Evolutionary conservation across 495 filamentous ascomycete genomes (phyloP).

Genomic region (Trypethelium eluteriae): DNA sequence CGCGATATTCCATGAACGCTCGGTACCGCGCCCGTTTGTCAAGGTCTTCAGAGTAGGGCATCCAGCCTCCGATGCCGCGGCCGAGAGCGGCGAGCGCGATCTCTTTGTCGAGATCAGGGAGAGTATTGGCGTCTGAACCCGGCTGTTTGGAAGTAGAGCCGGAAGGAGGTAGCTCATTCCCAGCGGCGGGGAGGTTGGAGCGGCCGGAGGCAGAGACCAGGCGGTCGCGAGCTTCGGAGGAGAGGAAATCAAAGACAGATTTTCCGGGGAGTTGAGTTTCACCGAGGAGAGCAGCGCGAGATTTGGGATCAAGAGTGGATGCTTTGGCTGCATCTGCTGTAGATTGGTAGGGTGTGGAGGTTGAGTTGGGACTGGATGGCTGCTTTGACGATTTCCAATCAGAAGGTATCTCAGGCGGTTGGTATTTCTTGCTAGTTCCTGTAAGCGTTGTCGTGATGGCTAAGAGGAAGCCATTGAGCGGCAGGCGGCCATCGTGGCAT

Average conservation of each 20-base stretch:
- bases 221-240: slow-evolving; percentile 67
- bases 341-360: slow-evolving; percentile 50
- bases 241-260: slow-evolving; percentile 92
- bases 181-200: slow-evolving; percentile 64
- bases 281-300: slow-evolving; percentile 73
- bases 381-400: slow-evolving; percentile 67
- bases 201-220: slow-evolving; percentile 71
- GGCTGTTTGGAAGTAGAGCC: slow-evolving; percentile 43
- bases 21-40: slow-evolving; percentile 71
- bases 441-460: slow-evolving; percentile 47
- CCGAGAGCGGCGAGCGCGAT: slow-evolving; percentile 67
- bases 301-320: slow-evolving; percentile 67
- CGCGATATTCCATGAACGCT: slow-evolving; percentile 68
- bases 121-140: slow-evolving; percentile 52
- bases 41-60: slow-evolving; percentile 80
- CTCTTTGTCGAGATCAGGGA: slow-evolving; percentile 68
- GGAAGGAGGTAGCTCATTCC: slow-evolving; percentile 61
- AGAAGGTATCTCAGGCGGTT: slow-evolving; percentile 64
- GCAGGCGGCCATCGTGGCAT: slow-evolving; percentile 83
- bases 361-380: slow-evolving; percentile 32
- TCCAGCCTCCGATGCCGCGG: slow-evolving; percentile 64
- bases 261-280: slow-evolving; percentile 80
- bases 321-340: slow-evolving; percentile 66
- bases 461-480: slow-evolving; percentile 78
- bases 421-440: slow-evolving; percentile 55